Evolutionary conservation across 345 rosid species (phyloP).

Genomic region (Rubroshorea leprosula): DNA sequence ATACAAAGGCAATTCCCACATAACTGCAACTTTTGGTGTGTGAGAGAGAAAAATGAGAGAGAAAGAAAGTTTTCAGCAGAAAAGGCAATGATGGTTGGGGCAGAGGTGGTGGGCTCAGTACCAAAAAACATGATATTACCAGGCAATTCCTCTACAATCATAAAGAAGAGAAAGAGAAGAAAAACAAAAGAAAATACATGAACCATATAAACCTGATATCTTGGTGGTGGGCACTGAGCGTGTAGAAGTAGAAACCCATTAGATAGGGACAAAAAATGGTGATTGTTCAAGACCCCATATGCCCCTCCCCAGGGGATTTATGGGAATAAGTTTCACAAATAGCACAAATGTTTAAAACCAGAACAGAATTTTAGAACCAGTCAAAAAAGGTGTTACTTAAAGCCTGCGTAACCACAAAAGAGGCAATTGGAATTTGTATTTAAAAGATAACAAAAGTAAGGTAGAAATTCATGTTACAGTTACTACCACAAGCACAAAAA

Average conservation of each 20-base stretch:
- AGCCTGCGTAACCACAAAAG: conserved; percentile 22
- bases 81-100: conserved; percentile 23
- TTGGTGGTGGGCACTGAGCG: conserved; percentile 21
- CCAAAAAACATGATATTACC: conserved; percentile 6
- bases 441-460: conserved; percentile 53
- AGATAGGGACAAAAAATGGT: conserved; percentile 23
- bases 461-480: conserved; percentile 39
- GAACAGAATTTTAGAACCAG: conserved; percentile 23
- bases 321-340: conserved; percentile 11
- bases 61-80: neutral
- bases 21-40: conserved; percentile 9
- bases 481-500: conserved; percentile 28
- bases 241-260: conserved; percentile 5
- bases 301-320: conserved; percentile 13
- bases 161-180: neutral
- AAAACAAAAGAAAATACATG: conserved; percentile 9
- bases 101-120: conserved; percentile 29
- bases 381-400: conserved; percentile 24
- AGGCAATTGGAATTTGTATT: conserved; percentile 31
- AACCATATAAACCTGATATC: conserved; percentile 9
- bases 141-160: conserved; percentile 11
- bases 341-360: conserved; percentile 7
- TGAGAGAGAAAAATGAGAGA: neutral
- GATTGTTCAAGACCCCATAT: conserved; percentile 13
- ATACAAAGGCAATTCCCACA: conserved; percentile 8